Evolutionary conservation across 2,329 filamentous ascomycete genomes (phyloP).

Genomic region (Passalora sequoiae): DNA sequence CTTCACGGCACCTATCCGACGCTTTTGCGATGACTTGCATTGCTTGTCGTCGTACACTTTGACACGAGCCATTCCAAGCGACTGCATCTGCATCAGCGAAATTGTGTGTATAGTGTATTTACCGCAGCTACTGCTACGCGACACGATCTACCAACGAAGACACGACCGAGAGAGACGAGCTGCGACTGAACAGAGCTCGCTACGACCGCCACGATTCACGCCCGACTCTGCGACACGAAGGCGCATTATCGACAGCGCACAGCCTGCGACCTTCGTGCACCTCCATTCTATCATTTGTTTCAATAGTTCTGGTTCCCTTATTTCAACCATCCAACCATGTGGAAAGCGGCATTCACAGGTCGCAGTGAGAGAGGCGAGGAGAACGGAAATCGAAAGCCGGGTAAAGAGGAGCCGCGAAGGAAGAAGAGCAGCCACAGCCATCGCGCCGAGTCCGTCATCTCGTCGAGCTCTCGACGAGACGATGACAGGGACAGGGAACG

Average conservation of each 20-base stretch:
- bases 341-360: slow-evolving; percentile 34
- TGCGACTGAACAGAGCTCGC: no score
- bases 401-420: slow-evolving; percentile 16
- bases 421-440: slow-evolving; percentile 25
- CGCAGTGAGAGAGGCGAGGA: slow-evolving; percentile 29
- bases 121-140: slow-evolving; percentile 4
- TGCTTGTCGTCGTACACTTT: no score
- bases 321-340: slow-evolving; percentile 23
- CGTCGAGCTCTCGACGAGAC: slow-evolving; percentile 24
- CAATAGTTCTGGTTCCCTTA: neutral
- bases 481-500: slow-evolving; percentile 20
- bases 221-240: neutral
- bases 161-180: no score
- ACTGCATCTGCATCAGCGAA: no score
- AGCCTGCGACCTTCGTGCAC: neutral
- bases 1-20: no score
- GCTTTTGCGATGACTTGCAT: no score
- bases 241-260: neutral
- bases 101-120: slow-evolving; percentile 4
- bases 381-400: slow-evolving; percentile 12
- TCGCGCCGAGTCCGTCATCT: slow-evolving; percentile 22
- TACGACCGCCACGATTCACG: slow-evolving; percentile 8
- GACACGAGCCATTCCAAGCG: no score
- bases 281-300: neutral
- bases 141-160: slow-evolving; percentile 2